Evolutionary conservation across 345 rosid genomes (phyloP), one percentile per base, ranked within the genome.

Genomic region (Arabidopsis thaliana): DNA sequence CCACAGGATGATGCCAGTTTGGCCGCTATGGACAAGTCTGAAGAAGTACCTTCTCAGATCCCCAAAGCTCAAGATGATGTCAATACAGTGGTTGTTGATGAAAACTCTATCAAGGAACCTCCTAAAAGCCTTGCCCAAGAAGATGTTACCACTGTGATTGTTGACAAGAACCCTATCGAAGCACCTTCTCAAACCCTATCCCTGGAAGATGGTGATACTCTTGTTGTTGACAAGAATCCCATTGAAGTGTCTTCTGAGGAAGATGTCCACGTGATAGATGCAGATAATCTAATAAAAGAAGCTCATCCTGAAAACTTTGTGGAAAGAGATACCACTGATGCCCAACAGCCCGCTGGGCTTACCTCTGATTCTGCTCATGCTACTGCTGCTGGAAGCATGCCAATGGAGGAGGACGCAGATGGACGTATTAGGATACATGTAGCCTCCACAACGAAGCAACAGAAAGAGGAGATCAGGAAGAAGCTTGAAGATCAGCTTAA

Each of bases 401-500:
- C 71, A 23, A 78, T 79, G 72, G 88, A 83, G 75, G 71, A 68
- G 14, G 83, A 79, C 34, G 42, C 46, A 33, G 93, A 85, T 36
- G 70, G 81, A 42, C 83, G 80, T 44, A 67, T 85, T 41, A 87
- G 84, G 78, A 83, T 87, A 50, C 88, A 81, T 83, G 74, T 93
- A 78, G 52, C 83, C 1, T 86, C 91, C 1, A 70, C 65, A 67
- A 77, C 94, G 0, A 96, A 81, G 85, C 85, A 82, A 65, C 88
- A 89, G 84, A 79, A 82, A 70, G 87, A 80, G 6, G 89, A 83
- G 72, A 78, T 90, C 58, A 83, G 91, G 78, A 88, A 77, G 85
- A 94, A 84, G 86, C 86, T 92, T 80, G 91, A 87, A 82, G 83
- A 82, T 64, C 93, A 90, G 80, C 98, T 95, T 59, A 83, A 73